These are phyloP conservation scores for Cerioporus squamosus DNA, from an alignment of 1,284 basidiomycete species.

Conservation along the genomic window DNA sequence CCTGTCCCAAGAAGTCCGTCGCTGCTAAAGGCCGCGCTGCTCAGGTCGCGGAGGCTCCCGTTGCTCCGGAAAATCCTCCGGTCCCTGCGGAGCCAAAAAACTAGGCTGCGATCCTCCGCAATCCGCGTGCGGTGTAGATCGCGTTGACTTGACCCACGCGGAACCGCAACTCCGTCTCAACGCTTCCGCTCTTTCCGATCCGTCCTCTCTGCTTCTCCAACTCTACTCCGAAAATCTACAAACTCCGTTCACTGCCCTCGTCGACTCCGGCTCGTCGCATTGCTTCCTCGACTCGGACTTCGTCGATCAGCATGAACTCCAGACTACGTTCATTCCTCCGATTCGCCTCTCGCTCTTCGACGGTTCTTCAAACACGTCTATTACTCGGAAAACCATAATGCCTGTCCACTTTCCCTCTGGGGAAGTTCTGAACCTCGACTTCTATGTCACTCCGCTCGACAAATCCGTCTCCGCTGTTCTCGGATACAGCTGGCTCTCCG, in stretches of 20 bases:
- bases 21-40: conserved; percentile 1
- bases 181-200: conserved; percentile 8
- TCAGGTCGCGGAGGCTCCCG: neutral
- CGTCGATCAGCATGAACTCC: neutral
- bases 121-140: neutral
- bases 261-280: conserved; percentile 10
- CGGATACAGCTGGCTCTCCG: conserved; percentile 2
- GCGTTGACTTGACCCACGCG: conserved; percentile 3
- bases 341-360: conserved; percentile 3
- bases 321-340: neutral
- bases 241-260: neutral
- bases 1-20: conserved; percentile 17
- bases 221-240: neutral
- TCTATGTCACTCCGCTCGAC: conserved; percentile 12
- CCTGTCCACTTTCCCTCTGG: conserved; percentile 5
- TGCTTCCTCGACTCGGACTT: conserved; percentile 11
- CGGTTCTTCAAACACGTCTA: conserved; percentile 3
- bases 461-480: conserved; percentile 4
- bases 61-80: conserved; percentile 3
- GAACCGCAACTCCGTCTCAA: conserved; percentile 1
- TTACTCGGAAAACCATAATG: neutral
- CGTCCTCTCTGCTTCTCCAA: neutral
- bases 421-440: neutral
- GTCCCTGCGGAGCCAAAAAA: conserved; percentile 3
- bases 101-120: conserved; percentile 6